phyloP scores from a whole-genome alignment of 768 basidiomycete species.

The Clitopilus hobsonii region DNA sequence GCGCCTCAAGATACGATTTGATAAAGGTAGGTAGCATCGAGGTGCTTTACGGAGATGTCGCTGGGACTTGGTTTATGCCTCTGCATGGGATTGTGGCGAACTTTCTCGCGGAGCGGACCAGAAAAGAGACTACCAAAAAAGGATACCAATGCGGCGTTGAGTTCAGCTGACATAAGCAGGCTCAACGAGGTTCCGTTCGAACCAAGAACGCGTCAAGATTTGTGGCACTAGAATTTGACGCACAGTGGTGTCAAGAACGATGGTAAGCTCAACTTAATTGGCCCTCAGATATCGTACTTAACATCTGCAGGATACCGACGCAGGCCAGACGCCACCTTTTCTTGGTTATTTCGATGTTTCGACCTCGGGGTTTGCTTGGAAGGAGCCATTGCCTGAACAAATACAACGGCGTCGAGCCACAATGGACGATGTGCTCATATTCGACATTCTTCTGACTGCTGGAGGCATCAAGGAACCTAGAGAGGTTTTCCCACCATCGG shows the following conservation, averaged over 20 bases:
- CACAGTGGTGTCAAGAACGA: background rate
- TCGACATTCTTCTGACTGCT: constrained; percentile 65
- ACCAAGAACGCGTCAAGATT: background rate
- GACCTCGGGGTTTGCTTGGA: constrained; percentile 54
- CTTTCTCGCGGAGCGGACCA: too few species aligned
- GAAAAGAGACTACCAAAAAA: background rate
- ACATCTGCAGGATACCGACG: constrained; percentile 12
- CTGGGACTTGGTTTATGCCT: too few species aligned
- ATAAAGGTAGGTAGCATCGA: too few species aligned
- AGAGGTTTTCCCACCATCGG: constrained; percentile 64
- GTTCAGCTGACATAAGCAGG: background rate
- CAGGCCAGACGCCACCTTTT: constrained; percentile 11
- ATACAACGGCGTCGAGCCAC: constrained; percentile 60
- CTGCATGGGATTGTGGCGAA: too few species aligned
- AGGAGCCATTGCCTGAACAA: constrained; percentile 42
- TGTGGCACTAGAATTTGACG: background rate
- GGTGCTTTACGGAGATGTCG: too few species aligned
- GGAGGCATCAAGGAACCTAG: constrained; percentile 60
- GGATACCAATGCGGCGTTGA: background rate
- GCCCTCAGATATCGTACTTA: background rate
- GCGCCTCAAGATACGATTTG: too few species aligned
- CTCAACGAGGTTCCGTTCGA: background rate
- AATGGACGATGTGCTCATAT: constrained; percentile 62
- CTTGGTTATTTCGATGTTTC: constrained; percentile 50
- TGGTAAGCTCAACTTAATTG: background rate